Evolutionary conservation across 305 asterid species (phyloP), one percentile per base, ranked within the genome.

Genomic region (Striga hermonthica): DNA sequence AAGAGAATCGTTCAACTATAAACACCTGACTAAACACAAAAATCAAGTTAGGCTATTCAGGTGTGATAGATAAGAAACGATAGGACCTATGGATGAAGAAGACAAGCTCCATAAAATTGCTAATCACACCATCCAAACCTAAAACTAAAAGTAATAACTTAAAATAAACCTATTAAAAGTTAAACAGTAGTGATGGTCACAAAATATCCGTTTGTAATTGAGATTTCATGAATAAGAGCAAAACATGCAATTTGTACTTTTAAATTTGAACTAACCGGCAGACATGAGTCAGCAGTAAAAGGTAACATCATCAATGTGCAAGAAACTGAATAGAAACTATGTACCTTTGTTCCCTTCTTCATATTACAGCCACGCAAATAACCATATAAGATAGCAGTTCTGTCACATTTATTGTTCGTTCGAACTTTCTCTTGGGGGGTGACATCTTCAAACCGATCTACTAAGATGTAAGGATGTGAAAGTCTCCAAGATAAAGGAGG

Each of bases 341-440:
- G 68, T 81, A 88, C 97, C 97, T 85, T 88, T 53, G 89, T 75
- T 74, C 95, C 96, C 72, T 81, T 90, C 83, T 86, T 90, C 85
- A 93, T 74, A 75, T 90, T 93, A 79, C 99, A 88, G 68, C 99
- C 99, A 38, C 96, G 99, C 71, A 93, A 73, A 77, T 93, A 93
- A 43, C 99, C 99, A 65, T 88, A 93, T 72, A 93, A 73, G 57
- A 82, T 85, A 68, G 90, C 76, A 77, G 73, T 90, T 73, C 97
- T 85, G 80, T 90, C 95, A 68, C 99, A 93, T 79, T 93, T 90
- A 71, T 71, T 77, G 72, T 90, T 71, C 84, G 70, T 73, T 53
- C 60, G 86, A 70, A 93, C 86, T 75, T 79, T 88, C 72, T 93
- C 97, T 10, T 96, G 95, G 63, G 87, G 85, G 66, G 97, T 93